Percentiles rank a stretch among this genome's conserved stretches.
These are phyloP conservation scores for Saccharomycopsis hybrid DNA, from an alignment of 1,139 yeast genomes.

Conservation along the genomic window DNA sequence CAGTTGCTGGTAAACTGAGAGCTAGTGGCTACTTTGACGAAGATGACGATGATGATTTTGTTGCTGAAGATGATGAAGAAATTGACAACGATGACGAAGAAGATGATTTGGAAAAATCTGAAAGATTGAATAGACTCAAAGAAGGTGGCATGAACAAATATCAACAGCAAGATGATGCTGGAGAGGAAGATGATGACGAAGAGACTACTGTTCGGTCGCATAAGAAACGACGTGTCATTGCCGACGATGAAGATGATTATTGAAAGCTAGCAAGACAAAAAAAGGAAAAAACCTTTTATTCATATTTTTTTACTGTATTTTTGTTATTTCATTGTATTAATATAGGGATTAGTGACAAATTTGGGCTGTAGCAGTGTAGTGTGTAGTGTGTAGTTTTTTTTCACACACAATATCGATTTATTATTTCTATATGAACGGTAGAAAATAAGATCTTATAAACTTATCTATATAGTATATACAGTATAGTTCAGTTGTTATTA, in stretches of 20 bases:
- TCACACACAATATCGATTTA: too few relatives aligned
- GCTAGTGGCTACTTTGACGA: constrained; percentile 46
- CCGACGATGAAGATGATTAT: constrained; percentile 54
- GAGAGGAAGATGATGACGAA: constrained; percentile 28
- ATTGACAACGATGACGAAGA: constrained; percentile 30
- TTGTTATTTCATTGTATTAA: too few relatives aligned
- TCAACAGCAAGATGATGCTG: constrained; percentile 34
- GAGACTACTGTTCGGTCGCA: constrained; percentile 26
- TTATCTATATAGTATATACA: too few relatives aligned
- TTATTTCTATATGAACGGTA: too few relatives aligned
- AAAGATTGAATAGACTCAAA: constrained; percentile 55
- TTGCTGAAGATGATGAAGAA: constrained; percentile 37
- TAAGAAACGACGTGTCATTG: constrained; percentile 46
- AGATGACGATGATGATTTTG: constrained; percentile 47
- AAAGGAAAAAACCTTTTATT: neutral
- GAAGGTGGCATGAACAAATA: constrained; percentile 41
- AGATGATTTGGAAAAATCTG: constrained; percentile 58
- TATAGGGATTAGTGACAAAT: too few relatives aligned
- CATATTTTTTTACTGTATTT: neutral
- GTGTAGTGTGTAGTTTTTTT: too few relatives aligned
- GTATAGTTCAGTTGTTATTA: too few relatives aligned
- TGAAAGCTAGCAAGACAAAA: neutral
- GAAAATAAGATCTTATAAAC: too few relatives aligned
- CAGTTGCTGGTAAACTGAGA: constrained; percentile 25
- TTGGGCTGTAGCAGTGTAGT: too few relatives aligned